Base-by-base conservation (phyloP, 23 red algal genomes). In the Gracilariopsis chorda region DNA sequence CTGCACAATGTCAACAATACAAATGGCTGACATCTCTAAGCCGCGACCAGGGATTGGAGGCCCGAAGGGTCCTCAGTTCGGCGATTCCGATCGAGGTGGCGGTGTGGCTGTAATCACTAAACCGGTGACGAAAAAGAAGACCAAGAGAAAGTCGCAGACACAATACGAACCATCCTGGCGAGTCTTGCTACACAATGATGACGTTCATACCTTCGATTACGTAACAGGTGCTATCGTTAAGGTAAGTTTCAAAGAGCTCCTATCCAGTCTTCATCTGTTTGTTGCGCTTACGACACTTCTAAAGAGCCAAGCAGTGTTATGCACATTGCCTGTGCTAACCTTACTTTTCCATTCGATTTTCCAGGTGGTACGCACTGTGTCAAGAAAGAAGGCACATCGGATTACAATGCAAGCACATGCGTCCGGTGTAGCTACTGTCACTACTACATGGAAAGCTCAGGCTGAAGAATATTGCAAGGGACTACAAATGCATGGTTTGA, bases 201-300 rank as follows among this genome's bases (percentile, higher is more conserved):
- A 99, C 58, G 92, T 99, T 30, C 97, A 99, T 70, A 99, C 97
- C 48, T 99, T 99, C 86, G 93, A 95, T 27, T 99, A 99, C 59
- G 97, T 99, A 13, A 99, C 94, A 29, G 63, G 88, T 30, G 83
- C 93, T 58, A 95, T 99, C 28, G 94, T 96, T 48, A 92, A 94
- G 75, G 85, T 89, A 61, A 29, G 85, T 89, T 33, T 55, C 49
- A 55, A 55, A 55, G n/a, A n/a, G n/a, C n/a, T n/a, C n/a, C n/a
- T n/a, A n/a, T n/a, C n/a, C n/a, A n/a, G n/a, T n/a, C n/a, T n/a
- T n/a, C n/a, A n/a, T n/a, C n/a, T n/a, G n/a, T n/a, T n/a, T n/a
- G n/a, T n/a, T n/a, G n/a, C n/a, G n/a, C n/a, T n/a, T n/a, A n/a
- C n/a, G n/a, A n/a, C n/a, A n/a, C 49, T 55, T 14, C 14, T 16